A percentile compares a stretch with the other conserved stretches of the same genome.
These are phyloP conservation scores for Pseudonectria buxi DNA, from an alignment of 2,329 filamentous ascomycete species.

Conservation along the genomic window DNA sequence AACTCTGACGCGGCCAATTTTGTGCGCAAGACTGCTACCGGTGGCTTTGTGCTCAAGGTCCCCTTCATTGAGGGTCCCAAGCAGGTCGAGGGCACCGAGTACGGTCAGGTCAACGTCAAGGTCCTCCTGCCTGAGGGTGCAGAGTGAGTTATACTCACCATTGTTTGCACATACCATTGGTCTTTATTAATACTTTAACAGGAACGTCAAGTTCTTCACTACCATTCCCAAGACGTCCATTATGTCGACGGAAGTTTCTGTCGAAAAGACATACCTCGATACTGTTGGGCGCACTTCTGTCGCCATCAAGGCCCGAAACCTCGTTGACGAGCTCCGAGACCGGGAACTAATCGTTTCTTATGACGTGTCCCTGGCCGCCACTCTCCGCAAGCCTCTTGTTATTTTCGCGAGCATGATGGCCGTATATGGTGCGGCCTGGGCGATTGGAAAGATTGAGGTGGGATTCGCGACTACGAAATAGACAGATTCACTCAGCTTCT, in stretches of 20 bases:
- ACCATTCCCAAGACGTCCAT: conserved; percentile 60
- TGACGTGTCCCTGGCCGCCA: conserved; percentile 68
- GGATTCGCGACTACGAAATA: conserved; percentile 57
- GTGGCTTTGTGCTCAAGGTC: conserved; percentile 79
- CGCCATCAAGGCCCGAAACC: conserved; percentile 71
- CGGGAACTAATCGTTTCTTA: conserved; percentile 81
- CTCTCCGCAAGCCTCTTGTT: conserved; percentile 78
- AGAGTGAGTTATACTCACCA: conserved; percentile 48
- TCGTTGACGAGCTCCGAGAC: conserved; percentile 85
- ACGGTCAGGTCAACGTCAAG: conserved; percentile 71
- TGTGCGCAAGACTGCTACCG: conserved; percentile 58
- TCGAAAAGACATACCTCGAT: conserved; percentile 90
- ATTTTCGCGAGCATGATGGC: conserved; percentile 66
- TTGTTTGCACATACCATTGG: not conserved
- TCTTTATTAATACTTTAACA: conserved; percentile 38
- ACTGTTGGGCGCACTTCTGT: conserved; percentile 82
- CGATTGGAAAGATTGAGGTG: conserved; percentile 70
- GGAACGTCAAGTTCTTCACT: conserved; percentile 73
- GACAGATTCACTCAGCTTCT: conserved; percentile 7
- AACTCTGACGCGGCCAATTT: conserved; percentile 77
- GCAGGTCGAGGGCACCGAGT: conserved; percentile 77
- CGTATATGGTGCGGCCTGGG: conserved; percentile 70
- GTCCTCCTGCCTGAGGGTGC: conserved; percentile 89
- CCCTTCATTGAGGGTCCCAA: conserved; percentile 92
- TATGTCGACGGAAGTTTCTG: conserved; percentile 48